These are phyloP conservation scores for Brettanomyces nanus DNA, from an alignment of 805 yeast genomes.

Conservation along the genomic window DNA sequence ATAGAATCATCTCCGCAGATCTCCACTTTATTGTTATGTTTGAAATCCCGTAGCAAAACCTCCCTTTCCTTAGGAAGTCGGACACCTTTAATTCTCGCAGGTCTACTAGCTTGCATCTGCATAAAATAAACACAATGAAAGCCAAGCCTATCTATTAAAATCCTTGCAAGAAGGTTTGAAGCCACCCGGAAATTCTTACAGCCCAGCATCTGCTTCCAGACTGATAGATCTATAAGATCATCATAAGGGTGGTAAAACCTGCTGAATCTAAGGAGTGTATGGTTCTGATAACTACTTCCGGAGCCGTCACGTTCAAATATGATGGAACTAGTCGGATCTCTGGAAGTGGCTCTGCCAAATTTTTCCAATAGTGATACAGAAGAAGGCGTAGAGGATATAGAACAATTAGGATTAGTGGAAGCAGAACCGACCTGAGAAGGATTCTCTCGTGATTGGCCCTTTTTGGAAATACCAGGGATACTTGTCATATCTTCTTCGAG, in stretches of 20 bases:
- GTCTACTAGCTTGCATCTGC: conserved; percentile 44
- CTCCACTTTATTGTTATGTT: conserved; percentile 30
- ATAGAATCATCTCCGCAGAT: conserved; percentile 31
- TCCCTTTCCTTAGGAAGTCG: conserved; percentile 31
- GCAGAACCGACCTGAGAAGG: background rate
- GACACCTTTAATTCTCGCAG: conserved; percentile 25
- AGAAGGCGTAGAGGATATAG: no score
- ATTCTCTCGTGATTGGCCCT: no score
- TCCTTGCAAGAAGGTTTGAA: conserved; percentile 30
- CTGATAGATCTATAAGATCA: conserved; percentile 22
- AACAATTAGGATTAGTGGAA: background rate
- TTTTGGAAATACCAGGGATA: background rate
- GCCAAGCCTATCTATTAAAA: conserved; percentile 26
- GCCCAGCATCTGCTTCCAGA: conserved; percentile 29
- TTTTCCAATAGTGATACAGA: conserved; percentile 15
- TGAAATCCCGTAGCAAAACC: conserved; percentile 37
- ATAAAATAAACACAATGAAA: conserved; percentile 41
- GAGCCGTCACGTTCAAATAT: conserved; percentile 59
- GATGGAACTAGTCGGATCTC: conserved; percentile 24
- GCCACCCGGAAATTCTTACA: conserved; percentile 38
- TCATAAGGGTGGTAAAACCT: conserved; percentile 23
- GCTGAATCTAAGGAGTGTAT: conserved; percentile 36
- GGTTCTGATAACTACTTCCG: conserved; percentile 50
- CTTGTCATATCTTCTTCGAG: conserved; percentile 16
- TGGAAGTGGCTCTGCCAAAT: conserved; percentile 52